Evolutionary conservation across 2,329 filamentous ascomycete species (phyloP).

Genomic region (Colletotrichum ledebouriae): DNA sequence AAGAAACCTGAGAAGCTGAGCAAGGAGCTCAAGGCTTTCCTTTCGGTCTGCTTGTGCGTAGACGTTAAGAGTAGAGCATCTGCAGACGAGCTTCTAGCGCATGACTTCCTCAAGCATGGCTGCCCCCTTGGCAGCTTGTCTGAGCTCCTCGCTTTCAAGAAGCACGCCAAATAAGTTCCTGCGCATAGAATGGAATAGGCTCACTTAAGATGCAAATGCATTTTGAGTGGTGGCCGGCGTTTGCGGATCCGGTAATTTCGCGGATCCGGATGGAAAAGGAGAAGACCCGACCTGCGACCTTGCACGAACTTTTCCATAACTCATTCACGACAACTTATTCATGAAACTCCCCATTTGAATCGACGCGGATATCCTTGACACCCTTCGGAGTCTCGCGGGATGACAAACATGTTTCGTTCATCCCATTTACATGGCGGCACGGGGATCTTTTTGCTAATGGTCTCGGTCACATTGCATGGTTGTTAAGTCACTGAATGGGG

Average conservation of each 20-base stretch:
- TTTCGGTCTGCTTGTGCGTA: slow-evolving; percentile 95
- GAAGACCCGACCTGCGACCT: slow-evolving; percentile 3
- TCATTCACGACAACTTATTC: slow-evolving; percentile 35
- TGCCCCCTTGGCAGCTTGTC: slow-evolving; percentile 86
- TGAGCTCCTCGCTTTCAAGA: slow-evolving; percentile 90
- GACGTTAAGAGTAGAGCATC: slow-evolving; percentile 96
- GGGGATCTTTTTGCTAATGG: slow-evolving; percentile 41
- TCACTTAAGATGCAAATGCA: background rate
- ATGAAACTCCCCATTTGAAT: slow-evolving; percentile 37
- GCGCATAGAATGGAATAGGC: background rate
- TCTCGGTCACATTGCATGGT: slow-evolving; percentile 42
- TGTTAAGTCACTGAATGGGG: slow-evolving; percentile 38
- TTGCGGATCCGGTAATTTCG: slow-evolving; percentile 10
- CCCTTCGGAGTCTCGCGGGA: slow-evolving; percentile 36
- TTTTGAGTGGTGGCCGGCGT: slow-evolving; percentile 14
- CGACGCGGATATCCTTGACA: slow-evolving; percentile 40
- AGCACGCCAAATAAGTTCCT: slow-evolving; percentile 70
- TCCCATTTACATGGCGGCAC: slow-evolving; percentile 37
- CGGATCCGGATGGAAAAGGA: slow-evolving; percentile 6
- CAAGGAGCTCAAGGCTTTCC: slow-evolving; percentile 97
- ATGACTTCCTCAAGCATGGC: slow-evolving; percentile 95
- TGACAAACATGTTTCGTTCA: slow-evolving; percentile 40
- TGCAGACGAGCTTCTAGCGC: slow-evolving; percentile 87
- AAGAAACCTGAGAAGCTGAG: slow-evolving; percentile 99
- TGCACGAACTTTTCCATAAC: slow-evolving; percentile 15